A percentile compares a stretch with the other conserved stretches of the same genome.
Evolutionary conservation across 257 asterid genomes (phyloP).

Genomic region (Nyctanthes arbortristis): DNA sequence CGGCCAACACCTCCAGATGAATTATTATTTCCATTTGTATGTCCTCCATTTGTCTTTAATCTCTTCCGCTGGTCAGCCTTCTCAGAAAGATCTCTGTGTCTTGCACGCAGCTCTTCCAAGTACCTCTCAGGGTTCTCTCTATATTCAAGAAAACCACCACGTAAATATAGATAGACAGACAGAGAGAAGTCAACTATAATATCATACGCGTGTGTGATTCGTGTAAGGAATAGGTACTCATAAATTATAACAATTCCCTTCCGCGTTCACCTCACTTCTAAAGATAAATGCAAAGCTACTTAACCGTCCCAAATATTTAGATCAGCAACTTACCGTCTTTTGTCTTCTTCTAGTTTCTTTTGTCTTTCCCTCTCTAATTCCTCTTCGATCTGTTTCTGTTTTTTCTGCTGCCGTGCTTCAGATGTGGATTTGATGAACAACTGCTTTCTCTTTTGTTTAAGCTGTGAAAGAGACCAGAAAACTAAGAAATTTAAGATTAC

Average conservation of each 20-base stretch:
- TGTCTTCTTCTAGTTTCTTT: slow-evolving; percentile 90
- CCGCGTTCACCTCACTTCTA: not conserved
- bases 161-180: slow-evolving; percentile 7
- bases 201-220: not conserved
- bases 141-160: slow-evolving; percentile 12
- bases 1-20: slow-evolving; percentile 95
- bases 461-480: slow-evolving; percentile 57
- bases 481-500: slow-evolving; percentile 11
- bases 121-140: slow-evolving; percentile 91
- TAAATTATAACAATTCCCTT: not conserved
- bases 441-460: slow-evolving; percentile 84
- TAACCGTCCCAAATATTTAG: slow-evolving; percentile 12
- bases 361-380: slow-evolving; percentile 84
- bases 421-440: slow-evolving; percentile 74
- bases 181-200: not conserved
- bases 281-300: not conserved
- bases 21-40: slow-evolving; percentile 71
- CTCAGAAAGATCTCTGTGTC: slow-evolving; percentile 74
- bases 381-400: slow-evolving; percentile 84
- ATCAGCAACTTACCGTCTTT: slow-evolving; percentile 66
- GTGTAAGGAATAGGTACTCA: not conserved
- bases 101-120: slow-evolving; percentile 85
- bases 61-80: slow-evolving; percentile 86
- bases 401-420: slow-evolving; percentile 86
- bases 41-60: slow-evolving; percentile 70